Conservation (phyloP, 306 rosid species). For the Vachellia pachyceras region DNA sequence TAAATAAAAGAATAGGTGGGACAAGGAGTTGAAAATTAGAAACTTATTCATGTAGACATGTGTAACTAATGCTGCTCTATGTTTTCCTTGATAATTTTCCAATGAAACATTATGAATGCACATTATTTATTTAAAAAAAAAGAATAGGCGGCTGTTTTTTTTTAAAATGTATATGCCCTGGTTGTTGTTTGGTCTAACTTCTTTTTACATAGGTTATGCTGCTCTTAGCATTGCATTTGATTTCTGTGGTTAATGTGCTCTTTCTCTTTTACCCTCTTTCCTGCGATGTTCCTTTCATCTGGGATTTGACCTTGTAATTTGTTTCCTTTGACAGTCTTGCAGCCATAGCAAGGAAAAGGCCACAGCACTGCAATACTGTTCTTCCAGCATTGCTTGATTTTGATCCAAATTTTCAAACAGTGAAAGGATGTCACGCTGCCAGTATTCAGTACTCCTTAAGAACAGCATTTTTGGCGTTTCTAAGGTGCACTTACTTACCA, state of each 20-base stretch:
- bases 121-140: conserved; percentile 18
- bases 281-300: not conserved
- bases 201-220: conserved; percentile 10
- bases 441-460: conserved; percentile 85
- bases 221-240: conserved; percentile 34
- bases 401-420: conserved; percentile 67
- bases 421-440: conserved; percentile 77
- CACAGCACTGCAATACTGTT: conserved; percentile 71
- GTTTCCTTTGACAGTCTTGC: conserved; percentile 73
- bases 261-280: not conserved
- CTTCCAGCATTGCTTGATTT: conserved; percentile 78
- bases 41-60: not conserved
- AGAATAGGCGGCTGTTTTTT: not conserved
- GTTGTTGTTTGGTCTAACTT: conserved; percentile 6
- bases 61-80: not conserved
- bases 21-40: no score
- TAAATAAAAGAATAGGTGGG: not conserved
- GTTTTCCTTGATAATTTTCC: not conserved
- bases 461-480: conserved; percentile 92
- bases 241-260: conserved; percentile 31
- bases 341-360: conserved; percentile 85
- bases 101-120: not conserved
- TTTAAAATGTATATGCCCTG: not conserved
- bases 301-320: conserved; percentile 40
- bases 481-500: conserved; percentile 78